These are phyloP conservation scores for Paecilomyces formosus DNA, from an alignment of 2,329 filamentous ascomycete species.

Conservation along the genomic window DNA sequence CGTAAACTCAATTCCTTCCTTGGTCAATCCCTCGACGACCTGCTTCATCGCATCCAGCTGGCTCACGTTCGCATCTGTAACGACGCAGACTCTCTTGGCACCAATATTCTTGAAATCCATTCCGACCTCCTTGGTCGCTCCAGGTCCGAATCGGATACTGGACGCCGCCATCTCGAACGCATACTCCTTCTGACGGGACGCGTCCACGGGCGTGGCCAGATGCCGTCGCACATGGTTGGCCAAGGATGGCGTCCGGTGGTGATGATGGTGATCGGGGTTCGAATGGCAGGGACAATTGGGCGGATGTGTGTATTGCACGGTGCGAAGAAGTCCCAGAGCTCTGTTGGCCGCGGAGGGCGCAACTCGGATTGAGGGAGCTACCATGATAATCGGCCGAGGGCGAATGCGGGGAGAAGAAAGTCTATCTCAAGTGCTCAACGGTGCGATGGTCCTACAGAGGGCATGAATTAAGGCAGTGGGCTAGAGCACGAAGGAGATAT, in stretches of 20 bases:
- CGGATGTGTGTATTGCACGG: conserved; percentile 85
- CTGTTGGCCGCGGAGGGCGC: conserved; percentile 40
- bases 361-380: conserved; percentile 34
- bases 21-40: conserved; percentile 69
- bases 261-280: conserved; percentile 74
- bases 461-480: not conserved
- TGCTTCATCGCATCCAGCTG: conserved; percentile 85
- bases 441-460: not conserved
- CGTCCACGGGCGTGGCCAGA: conserved; percentile 70
- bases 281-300: conserved; percentile 88
- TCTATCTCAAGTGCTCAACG: not conserved
- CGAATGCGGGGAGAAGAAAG: not conserved
- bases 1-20: conserved; percentile 71
- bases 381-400: conserved; percentile 15
- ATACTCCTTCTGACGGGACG: conserved; percentile 78
- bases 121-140: conserved; percentile 88
- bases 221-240: conserved; percentile 51
- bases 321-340: conserved; percentile 61
- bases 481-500: not conserved
- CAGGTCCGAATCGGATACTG: conserved; percentile 87
- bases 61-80: conserved; percentile 77
- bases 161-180: conserved; percentile 98
- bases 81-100: conserved; percentile 78
- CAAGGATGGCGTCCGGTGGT: conserved; percentile 48
- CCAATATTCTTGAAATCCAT: conserved; percentile 96